Conservation (phyloP, 768 basidiomycete species). For the Baorangia bicolor region DNA sequence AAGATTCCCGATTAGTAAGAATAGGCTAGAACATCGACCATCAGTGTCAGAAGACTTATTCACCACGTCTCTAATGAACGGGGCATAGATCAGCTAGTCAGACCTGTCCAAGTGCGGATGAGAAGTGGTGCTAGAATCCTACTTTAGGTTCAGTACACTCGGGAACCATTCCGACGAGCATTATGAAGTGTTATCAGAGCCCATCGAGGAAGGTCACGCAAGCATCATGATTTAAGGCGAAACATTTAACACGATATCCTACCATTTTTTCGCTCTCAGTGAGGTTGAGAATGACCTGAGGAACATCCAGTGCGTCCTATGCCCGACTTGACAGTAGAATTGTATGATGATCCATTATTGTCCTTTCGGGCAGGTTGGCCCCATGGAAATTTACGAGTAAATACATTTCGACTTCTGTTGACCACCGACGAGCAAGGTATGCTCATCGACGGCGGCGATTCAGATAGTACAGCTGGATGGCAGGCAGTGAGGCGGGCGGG, state of each 20-base stretch:
- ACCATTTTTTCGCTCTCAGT: background rate
- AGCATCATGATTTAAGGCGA: background rate
- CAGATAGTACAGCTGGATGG: too few relatives aligned
- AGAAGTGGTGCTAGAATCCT: background rate
- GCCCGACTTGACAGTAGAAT: background rate
- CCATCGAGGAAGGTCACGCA: background rate
- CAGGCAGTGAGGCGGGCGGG: too few relatives aligned
- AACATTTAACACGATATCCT: background rate
- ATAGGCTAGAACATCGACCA: background rate
- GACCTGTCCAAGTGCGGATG: background rate
- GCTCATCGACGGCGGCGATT: too few relatives aligned
- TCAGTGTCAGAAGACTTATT: background rate
- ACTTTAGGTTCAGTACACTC: background rate
- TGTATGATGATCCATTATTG: too few relatives aligned
- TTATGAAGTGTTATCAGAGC: background rate
- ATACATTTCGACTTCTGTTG: too few relatives aligned
- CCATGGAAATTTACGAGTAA: too few relatives aligned
- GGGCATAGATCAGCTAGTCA: background rate
- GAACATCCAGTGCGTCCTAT: background rate
- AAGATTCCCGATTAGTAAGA: background rate
- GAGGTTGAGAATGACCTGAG: background rate
- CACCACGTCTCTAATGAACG: background rate
- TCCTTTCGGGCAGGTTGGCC: too few relatives aligned
- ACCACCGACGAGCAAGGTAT: too few relatives aligned
- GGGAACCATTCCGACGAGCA: background rate